Evolutionary conservation across 352 stramenopile genomes (phyloP).

Genomic region (Nothophytophthora sp.): DNA sequence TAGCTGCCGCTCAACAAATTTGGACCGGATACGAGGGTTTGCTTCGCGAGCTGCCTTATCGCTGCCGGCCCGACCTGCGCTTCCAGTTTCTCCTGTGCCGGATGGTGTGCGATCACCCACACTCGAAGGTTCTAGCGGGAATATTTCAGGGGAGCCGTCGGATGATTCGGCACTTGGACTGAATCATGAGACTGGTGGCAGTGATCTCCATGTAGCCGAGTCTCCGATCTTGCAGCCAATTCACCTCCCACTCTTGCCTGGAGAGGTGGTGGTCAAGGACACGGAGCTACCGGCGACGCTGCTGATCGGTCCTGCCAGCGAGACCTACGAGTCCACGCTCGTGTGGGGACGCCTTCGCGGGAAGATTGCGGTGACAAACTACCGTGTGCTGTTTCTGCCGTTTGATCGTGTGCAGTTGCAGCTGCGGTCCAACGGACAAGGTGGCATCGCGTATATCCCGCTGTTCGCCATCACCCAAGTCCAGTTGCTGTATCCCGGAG

Average conservation of each 20-base stretch:
- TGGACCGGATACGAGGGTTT: constrained; percentile 42
- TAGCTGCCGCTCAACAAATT: constrained; percentile 41
- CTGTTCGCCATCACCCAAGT: constrained; percentile 70
- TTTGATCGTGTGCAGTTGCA: constrained; percentile 53
- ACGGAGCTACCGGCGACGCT: constrained; percentile 56
- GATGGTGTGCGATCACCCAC: constrained; percentile 20
- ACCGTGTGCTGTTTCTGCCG: constrained; percentile 71
- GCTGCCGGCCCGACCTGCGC: constrained; percentile 19
- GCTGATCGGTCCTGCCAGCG: constrained; percentile 57
- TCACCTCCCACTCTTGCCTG: constrained; percentile 31
- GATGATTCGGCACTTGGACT: constrained; percentile 24
- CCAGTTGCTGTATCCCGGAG: constrained; percentile 60
- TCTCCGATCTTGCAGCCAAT: constrained; percentile 19
- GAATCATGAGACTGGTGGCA: constrained; percentile 16
- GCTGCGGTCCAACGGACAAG: constrained; percentile 34
- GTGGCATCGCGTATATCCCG: constrained; percentile 64
- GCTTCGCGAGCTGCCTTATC: constrained; percentile 18
- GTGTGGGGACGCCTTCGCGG: constrained; percentile 73
- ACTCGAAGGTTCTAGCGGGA: constrained; percentile 20
- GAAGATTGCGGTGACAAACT: constrained; percentile 74
- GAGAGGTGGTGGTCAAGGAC: constrained; percentile 43
- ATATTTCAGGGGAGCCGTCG: constrained; percentile 18
- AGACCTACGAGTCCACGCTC: constrained; percentile 54
- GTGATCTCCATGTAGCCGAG: constrained; percentile 8
- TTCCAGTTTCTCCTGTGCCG: constrained; percentile 22